Conservation (phyloP, 2,329 filamentous ascomycete species). For the Trichothecium roseum region DNA sequence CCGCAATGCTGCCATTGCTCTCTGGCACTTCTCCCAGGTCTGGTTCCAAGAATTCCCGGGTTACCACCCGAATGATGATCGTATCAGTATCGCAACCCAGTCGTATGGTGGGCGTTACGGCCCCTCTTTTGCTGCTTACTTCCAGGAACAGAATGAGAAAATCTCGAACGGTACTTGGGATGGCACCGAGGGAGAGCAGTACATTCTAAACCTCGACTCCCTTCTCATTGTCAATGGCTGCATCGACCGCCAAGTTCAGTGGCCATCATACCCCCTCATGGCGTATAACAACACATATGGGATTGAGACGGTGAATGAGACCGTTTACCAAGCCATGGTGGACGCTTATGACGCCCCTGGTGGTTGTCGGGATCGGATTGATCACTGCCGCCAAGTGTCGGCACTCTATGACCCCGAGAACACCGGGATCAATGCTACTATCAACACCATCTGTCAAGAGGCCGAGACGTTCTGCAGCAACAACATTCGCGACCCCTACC, state of each 20-base stretch:
- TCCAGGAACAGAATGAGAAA: constrained; percentile 44
- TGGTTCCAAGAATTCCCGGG: constrained; percentile 54
- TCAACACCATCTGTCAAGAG: constrained; percentile 8
- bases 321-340: constrained; percentile 14
- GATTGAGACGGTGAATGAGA: constrained; percentile 18
- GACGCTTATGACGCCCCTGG: constrained; percentile 12
- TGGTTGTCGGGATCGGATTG: constrained; percentile 8
- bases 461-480: constrained; percentile 6
- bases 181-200: constrained; percentile 24
- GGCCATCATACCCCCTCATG: constrained; percentile 20
- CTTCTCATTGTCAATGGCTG: constrained; percentile 48
- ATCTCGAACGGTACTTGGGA: constrained; percentile 29
- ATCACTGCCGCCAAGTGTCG: constrained; percentile 9
- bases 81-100: constrained; percentile 24
- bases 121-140: constrained; percentile 43
- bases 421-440: constrained; percentile 6
- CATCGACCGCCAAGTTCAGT: constrained; percentile 32
- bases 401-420: constrained; percentile 9
- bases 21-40: constrained; percentile 48
- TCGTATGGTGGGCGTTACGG: constrained; percentile 51
- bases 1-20: constrained; percentile 13
- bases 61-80: constrained; percentile 34
- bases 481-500: constrained; percentile 8
- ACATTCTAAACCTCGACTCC: constrained; percentile 33
- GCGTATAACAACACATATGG: constrained; percentile 22